phyloP scores from a whole-genome alignment of 495 filamentous ascomycete species.

The Aspergillus sclerotioniger region DNA sequence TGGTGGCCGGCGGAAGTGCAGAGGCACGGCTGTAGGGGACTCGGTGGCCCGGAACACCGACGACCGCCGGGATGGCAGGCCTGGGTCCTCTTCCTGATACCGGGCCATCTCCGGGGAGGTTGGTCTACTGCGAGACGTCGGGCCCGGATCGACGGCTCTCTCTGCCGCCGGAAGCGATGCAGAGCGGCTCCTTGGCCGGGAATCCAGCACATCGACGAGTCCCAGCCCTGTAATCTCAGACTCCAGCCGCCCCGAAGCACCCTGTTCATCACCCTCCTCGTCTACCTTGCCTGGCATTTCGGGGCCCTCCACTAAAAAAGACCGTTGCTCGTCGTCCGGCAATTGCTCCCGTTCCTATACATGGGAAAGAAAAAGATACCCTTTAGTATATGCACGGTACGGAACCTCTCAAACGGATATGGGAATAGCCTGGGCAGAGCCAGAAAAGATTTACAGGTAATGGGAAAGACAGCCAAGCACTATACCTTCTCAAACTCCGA shows the following conservation, averaged over 20 bases:
- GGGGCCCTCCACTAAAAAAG: slow-evolving; percentile 53
- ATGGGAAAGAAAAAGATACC: slow-evolving; percentile 31
- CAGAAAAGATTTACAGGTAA: slow-evolving; percentile 28
- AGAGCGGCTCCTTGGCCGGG: slow-evolving; percentile 39
- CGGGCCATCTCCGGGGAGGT: slow-evolving; percentile 31
- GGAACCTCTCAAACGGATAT: slow-evolving; percentile 20
- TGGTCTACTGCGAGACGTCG: slow-evolving; percentile 39
- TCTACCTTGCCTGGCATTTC: slow-evolving; percentile 42
- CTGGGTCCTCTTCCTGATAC: slow-evolving; percentile 15
- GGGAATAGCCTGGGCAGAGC: slow-evolving; percentile 22
- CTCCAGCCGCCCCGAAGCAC: slow-evolving; percentile 40
- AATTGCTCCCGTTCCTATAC: slow-evolving; percentile 39
- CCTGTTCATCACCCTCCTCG: slow-evolving; percentile 30
- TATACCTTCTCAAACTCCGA: slow-evolving; percentile 48
- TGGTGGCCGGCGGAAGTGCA: slow-evolving; percentile 49
- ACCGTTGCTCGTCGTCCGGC: slow-evolving; percentile 34
- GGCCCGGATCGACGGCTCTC: slow-evolving; percentile 31
- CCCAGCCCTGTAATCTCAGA: slow-evolving; percentile 21
- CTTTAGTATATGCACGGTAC: slow-evolving; percentile 39
- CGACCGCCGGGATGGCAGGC: slow-evolving; percentile 22
- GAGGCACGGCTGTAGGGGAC: slow-evolving; percentile 50
- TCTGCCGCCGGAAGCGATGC: slow-evolving; percentile 33
- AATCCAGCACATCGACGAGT: slow-evolving; percentile 22
- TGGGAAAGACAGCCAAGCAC: slow-evolving; percentile 31
- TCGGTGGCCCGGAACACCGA: slow-evolving; percentile 35